Conservation (phyloP, 2,329 filamentous ascomycete species). For the Calcarisporium arbuscula region DNA sequence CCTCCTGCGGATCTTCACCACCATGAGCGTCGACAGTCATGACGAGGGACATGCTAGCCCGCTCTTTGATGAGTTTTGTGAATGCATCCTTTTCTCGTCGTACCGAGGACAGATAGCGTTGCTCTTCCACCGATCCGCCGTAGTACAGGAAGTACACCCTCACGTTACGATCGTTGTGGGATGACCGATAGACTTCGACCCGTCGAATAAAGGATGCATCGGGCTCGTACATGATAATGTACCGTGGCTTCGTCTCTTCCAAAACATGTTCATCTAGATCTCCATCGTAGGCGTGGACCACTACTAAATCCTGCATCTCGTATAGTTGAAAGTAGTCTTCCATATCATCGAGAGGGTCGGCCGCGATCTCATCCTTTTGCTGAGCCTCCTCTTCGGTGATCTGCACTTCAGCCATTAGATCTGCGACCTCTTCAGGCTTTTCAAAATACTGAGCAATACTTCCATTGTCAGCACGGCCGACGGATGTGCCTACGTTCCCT, state of each 20-base stretch:
- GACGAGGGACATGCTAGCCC: conserved; percentile 85
- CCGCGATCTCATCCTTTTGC: conserved; percentile 68
- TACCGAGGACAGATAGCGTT: conserved; percentile 82
- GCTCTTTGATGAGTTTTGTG: conserved; percentile 88
- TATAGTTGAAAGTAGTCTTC: conserved; percentile 89
- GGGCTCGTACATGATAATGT: conserved; percentile 98
- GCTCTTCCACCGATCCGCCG: conserved; percentile 88
- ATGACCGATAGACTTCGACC: conserved; percentile 93
- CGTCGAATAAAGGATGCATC: conserved; percentile 90
- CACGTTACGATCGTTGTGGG: conserved; percentile 82
- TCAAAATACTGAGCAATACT: conserved; percentile 76
- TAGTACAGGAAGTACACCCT: conserved; percentile 98
- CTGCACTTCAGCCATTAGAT: conserved; percentile 74
- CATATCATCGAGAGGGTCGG: conserved; percentile 81
- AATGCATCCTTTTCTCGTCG: conserved; percentile 96
- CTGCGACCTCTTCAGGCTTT: conserved; percentile 73
- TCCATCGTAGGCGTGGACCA: conserved; percentile 89
- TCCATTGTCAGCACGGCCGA: conserved; percentile 61
- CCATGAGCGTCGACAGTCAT: conserved; percentile 66
- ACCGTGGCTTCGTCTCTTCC: conserved; percentile 86
- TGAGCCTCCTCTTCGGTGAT: conserved; percentile 71
- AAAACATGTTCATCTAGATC: conserved; percentile 96
- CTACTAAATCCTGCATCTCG: conserved; percentile 81
- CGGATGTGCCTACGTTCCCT: conserved; percentile 48
- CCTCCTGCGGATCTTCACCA: conserved; percentile 76